Evolutionary conservation across 176 grass and related monocot species (phyloP).

Genomic region (Musa schizocarpa): DNA sequence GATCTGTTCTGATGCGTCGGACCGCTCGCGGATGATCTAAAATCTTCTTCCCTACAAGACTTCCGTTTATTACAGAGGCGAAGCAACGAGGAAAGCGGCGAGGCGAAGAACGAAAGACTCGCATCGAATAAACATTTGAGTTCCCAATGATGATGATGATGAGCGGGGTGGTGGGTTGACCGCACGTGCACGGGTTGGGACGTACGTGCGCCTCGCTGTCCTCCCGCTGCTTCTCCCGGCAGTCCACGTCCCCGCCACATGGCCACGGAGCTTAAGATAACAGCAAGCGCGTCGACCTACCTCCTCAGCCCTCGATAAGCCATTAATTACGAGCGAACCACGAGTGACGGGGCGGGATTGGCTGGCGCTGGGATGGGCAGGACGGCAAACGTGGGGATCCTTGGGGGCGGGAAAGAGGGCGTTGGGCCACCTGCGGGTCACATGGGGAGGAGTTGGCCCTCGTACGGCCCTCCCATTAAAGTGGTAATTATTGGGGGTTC

Average conservation of each 20-base stretch:
- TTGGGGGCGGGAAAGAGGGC: neutral
- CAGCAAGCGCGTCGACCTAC: neutral
- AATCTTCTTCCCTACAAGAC: neutral
- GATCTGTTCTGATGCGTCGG: too few species aligned
- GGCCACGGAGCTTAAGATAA: neutral
- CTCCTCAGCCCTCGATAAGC: neutral
- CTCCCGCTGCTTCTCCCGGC: neutral
- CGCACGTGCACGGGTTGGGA: neutral
- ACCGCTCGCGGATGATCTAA: neutral
- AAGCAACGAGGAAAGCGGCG: neutral
- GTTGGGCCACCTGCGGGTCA: conserved; percentile 4
- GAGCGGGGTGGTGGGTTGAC: neutral
- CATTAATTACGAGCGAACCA: neutral
- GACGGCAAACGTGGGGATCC: neutral
- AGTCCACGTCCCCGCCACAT: neutral
- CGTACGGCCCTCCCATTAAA: too few species aligned
- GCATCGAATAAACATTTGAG: neutral
- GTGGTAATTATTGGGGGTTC: too few species aligned
- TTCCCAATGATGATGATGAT: neutral
- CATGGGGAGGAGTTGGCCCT: neutral
- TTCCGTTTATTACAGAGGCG: neutral
- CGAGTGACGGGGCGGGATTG: neutral
- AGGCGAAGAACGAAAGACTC: neutral
- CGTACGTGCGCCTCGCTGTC: conserved; percentile 8
- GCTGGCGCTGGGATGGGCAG: neutral